Percentiles rank a stretch among this genome's conserved stretches.
These are phyloP conservation scores for Juncus effusus DNA, from an alignment of 176 grass and related monocot species.

Conservation along the genomic window DNA sequence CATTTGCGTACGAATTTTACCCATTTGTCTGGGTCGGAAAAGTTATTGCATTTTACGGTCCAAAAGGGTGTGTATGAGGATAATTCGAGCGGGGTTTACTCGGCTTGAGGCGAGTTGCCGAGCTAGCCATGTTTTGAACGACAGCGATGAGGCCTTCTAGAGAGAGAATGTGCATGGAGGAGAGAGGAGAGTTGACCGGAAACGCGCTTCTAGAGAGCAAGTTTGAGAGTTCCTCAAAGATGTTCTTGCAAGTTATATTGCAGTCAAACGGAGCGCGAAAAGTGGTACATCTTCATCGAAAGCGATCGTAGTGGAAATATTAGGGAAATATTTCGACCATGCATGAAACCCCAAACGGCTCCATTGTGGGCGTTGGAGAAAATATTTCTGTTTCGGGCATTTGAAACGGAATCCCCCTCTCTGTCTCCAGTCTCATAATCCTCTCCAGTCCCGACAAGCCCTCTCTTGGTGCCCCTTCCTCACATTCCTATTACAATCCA, in stretches of 20 bases:
- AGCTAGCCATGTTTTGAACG: constrained; percentile 77
- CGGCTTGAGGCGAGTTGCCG: constrained; percentile 46
- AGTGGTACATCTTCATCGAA: no score
- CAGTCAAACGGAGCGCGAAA: no score
- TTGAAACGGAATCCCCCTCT: no score
- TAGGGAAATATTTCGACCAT: no score
- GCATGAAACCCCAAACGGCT: no score
- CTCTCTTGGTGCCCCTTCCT: no score
- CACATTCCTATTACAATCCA: no score
- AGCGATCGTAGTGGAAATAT: no score
- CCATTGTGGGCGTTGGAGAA: no score
- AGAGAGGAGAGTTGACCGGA: constrained; percentile 91
- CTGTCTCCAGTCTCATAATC: no score
- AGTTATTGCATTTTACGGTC: constrained; percentile 79
- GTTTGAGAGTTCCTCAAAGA: constrained; percentile 94
- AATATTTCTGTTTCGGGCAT: no score
- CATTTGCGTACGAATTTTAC: constrained; percentile 87
- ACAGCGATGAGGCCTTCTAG: constrained; percentile 95
- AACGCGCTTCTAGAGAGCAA: constrained; percentile 93
- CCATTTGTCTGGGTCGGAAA: constrained; percentile 78
- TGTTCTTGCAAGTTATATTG: constrained; percentile 88
- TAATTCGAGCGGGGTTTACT: constrained; percentile 58
- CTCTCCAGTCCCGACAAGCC: no score
- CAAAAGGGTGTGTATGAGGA: constrained; percentile 86
- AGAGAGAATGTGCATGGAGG: constrained; percentile 85